Conservation (phyloP, 495 filamentous ascomycete genomes). For the Penicillium pulvis region DNA sequence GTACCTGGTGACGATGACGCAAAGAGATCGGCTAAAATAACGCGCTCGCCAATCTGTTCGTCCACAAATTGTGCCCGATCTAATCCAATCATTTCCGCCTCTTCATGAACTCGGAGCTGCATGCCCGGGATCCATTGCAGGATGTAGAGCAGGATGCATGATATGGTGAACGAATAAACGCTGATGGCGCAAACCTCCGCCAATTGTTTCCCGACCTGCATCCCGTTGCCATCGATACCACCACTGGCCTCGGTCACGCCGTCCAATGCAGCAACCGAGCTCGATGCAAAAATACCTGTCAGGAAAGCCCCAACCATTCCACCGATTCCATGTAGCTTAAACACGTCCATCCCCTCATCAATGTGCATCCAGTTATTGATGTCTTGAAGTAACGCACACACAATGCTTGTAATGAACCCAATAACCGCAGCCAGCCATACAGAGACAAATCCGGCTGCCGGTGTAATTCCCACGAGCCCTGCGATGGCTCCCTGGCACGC, state of each 20-base stretch:
- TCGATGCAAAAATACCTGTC: conserved; percentile 61
- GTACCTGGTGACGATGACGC: conserved; percentile 21
- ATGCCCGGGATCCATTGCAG: conserved; percentile 62
- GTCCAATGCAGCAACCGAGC: conserved; percentile 48
- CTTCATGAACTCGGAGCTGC: conserved; percentile 56
- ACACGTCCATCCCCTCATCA: conserved; percentile 65
- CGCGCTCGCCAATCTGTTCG: conserved; percentile 58
- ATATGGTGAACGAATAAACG: conserved; percentile 56
- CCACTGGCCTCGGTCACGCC: conserved; percentile 50
- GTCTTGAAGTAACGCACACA: conserved; percentile 53
- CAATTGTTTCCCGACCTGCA: conserved; percentile 61
- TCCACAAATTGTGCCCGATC: conserved; percentile 61
- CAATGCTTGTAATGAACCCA: conserved; percentile 57
- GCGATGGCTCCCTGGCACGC: conserved; percentile 65
- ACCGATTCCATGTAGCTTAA: conserved; percentile 63
- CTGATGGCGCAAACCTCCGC: conserved; percentile 61
- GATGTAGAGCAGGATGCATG: conserved; percentile 54
- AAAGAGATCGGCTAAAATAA: conserved; percentile 26
- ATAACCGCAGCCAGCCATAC: conserved; percentile 48
- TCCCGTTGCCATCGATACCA: conserved; percentile 58
- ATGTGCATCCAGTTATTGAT: conserved; percentile 60
- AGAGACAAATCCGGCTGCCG: conserved; percentile 57
- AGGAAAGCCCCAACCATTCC: conserved; percentile 64
- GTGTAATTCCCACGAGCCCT: conserved; percentile 66
- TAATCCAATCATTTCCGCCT: conserved; percentile 58